These are phyloP conservation scores for Trichoderma sp. DNA, from an alignment of 2,329 filamentous ascomycete species.

Conservation along the genomic window DNA sequence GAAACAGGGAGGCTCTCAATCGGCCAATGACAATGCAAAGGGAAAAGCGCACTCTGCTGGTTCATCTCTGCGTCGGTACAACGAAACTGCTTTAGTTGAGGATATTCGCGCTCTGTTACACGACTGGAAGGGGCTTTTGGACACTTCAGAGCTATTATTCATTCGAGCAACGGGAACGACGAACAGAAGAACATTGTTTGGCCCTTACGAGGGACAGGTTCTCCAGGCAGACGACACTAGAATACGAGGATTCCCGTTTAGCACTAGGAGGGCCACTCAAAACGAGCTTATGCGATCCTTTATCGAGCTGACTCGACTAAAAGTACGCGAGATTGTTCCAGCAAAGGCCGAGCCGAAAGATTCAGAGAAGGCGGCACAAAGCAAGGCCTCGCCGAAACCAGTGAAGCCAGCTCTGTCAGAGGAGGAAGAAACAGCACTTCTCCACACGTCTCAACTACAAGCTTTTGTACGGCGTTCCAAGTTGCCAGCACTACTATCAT, in stretches of 20 bases:
- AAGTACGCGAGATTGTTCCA: slow-evolving; percentile 78
- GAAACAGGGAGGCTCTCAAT: slow-evolving; percentile 95
- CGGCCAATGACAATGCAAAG: slow-evolving; percentile 91
- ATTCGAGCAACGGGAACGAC: slow-evolving; percentile 85
- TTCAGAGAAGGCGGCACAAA: slow-evolving; percentile 44
- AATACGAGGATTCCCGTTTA: slow-evolving; percentile 89
- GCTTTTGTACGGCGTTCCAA: slow-evolving; percentile 88
- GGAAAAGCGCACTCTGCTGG: slow-evolving; percentile 93
- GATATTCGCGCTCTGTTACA: slow-evolving; percentile 80
- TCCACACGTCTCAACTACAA: slow-evolving; percentile 89
- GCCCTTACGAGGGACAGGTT: slow-evolving; percentile 87
- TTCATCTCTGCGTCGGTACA: slow-evolving; percentile 86
- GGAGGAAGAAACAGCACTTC: slow-evolving; percentile 77
- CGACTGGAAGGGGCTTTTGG: slow-evolving; percentile 86
- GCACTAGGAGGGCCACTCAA: slow-evolving; percentile 86
- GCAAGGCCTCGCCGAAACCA: slow-evolving; percentile 52
- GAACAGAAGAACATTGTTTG: slow-evolving; percentile 85
- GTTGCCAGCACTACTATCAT: slow-evolving; percentile 81
- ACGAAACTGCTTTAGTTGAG: slow-evolving; percentile 86
- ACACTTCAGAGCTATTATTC: slow-evolving; percentile 83
- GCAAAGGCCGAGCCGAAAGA: slow-evolving; percentile 54
- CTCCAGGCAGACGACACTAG: slow-evolving; percentile 77
- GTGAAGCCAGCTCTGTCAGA: slow-evolving; percentile 70
- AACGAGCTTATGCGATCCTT: slow-evolving; percentile 94
- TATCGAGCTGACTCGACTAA: slow-evolving; percentile 88